Conservation (phyloP, 2,329 filamentous ascomycete species). For the Fusarium mangiferae region DNA sequence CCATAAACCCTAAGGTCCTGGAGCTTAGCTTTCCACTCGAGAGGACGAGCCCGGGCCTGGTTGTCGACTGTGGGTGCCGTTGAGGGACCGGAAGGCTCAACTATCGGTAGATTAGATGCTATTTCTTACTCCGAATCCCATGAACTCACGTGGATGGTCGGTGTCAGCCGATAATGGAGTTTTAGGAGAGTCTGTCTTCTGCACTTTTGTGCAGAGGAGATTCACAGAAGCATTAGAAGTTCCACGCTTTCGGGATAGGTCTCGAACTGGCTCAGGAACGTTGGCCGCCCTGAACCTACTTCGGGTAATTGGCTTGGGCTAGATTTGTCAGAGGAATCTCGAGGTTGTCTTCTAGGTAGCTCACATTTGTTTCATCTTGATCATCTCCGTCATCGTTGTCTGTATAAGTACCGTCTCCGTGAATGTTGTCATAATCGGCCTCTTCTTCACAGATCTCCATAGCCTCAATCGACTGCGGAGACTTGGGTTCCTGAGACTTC, state of each 20-base stretch:
- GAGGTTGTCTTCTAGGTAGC: not conserved
- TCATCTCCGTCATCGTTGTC: not conserved
- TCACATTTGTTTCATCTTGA: not conserved
- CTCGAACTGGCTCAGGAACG: not conserved
- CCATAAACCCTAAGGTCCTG: fast-evolving
- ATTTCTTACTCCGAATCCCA: no score
- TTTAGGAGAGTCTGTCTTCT: not conserved
- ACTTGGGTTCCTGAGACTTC: not conserved
- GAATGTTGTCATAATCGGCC: not conserved
- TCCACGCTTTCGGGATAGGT: not conserved
- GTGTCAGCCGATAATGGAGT: no score
- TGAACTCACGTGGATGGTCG: not conserved
- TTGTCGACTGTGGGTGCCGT: fast-evolving
- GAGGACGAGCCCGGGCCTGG: not conserved
- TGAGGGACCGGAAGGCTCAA: not conserved
- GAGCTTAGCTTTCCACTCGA: not conserved
- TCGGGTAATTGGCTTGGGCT: not conserved
- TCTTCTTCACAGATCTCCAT: not conserved
- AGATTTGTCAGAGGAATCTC: not conserved
- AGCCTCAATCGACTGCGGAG: not conserved
- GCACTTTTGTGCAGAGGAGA: not conserved
- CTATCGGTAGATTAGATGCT: not conserved
- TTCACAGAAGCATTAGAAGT: not conserved
- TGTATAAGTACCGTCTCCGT: not conserved
- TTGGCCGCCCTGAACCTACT: not conserved